phyloP scores from a whole-genome alignment of 2,329 filamentous ascomycete genomes.

The Xylaria sp. region DNA sequence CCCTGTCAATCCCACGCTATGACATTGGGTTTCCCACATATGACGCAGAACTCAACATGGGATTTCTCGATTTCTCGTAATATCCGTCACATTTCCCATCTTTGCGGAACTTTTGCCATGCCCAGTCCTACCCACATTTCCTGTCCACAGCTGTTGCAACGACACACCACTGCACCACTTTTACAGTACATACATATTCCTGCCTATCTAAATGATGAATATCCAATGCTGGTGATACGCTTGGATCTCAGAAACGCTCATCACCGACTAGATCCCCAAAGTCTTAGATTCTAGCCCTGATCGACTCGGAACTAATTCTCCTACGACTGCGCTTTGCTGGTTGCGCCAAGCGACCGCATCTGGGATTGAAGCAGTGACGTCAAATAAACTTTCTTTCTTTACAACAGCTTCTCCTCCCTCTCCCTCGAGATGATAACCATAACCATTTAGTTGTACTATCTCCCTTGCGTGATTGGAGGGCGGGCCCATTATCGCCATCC shows the following conservation, averaged over 20 bases:
- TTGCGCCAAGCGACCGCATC: not conserved
- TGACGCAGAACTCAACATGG: constrained; percentile 24
- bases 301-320: constrained; percentile 22
- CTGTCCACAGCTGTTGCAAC: not conserved
- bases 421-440: not conserved
- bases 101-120: constrained; percentile 10
- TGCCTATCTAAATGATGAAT: not conserved
- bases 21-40: not conserved
- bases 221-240: not conserved
- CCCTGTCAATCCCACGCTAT: constrained; percentile 7
- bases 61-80: constrained; percentile 21
- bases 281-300: constrained; percentile 1
- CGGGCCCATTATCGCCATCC: not conserved
- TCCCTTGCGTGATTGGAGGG: not conserved
- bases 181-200: not conserved
- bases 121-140: not conserved
- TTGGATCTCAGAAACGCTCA: not conserved
- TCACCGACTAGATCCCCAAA: not conserved
- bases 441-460: not conserved
- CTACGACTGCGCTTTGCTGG: not conserved
- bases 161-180: no score
- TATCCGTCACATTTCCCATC: constrained; percentile 29
- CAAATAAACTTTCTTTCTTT: no score
- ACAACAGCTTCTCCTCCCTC: not conserved
- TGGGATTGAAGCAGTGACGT: not conserved